phyloP scores from a whole-genome alignment of 257 asterid genomes.

The Forsythia suspensa region DNA sequence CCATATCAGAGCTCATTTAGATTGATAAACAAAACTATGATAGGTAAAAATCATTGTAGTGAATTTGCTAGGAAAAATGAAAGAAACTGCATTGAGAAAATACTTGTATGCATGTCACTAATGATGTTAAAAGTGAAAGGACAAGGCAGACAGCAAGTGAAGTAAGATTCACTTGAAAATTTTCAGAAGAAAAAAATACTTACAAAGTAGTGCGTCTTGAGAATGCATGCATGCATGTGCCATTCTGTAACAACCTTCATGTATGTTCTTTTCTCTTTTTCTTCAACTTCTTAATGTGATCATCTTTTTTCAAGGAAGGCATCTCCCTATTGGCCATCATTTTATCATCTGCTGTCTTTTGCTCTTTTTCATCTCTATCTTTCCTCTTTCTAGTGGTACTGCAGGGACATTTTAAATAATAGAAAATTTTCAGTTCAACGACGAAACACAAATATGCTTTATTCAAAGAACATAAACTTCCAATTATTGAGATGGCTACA shows the following conservation, averaged over 20 bases:
- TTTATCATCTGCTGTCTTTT: slow-evolving; percentile 21
- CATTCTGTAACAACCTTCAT: slow-evolving; percentile 23
- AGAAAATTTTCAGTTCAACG: neutral
- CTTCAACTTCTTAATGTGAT: slow-evolving; percentile 39
- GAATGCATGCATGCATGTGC: slow-evolving; percentile 1
- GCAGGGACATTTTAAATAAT: slow-evolving; percentile 21
- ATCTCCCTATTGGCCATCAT: slow-evolving; percentile 22
- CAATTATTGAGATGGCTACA: neutral
- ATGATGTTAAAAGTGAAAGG: neutral
- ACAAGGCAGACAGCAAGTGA: neutral
- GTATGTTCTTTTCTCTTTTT: slow-evolving; percentile 35
- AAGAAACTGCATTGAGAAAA: neutral
- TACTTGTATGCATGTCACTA: neutral
- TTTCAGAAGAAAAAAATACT: slow-evolving; percentile 20
- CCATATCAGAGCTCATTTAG: neutral
- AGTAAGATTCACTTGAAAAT: neutral
- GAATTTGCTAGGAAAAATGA: neutral
- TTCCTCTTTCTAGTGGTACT: slow-evolving; percentile 43
- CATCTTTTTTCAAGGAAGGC: slow-evolving; percentile 15
- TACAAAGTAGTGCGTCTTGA: neutral
- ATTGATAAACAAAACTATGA: neutral
- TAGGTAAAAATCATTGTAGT: neutral
- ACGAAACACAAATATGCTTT: neutral
- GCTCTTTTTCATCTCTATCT: slow-evolving; percentile 21
- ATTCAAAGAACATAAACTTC: neutral